Conservation (phyloP, 768 basidiomycete genomes). For the Leucosporidium yakuticum region DNA sequence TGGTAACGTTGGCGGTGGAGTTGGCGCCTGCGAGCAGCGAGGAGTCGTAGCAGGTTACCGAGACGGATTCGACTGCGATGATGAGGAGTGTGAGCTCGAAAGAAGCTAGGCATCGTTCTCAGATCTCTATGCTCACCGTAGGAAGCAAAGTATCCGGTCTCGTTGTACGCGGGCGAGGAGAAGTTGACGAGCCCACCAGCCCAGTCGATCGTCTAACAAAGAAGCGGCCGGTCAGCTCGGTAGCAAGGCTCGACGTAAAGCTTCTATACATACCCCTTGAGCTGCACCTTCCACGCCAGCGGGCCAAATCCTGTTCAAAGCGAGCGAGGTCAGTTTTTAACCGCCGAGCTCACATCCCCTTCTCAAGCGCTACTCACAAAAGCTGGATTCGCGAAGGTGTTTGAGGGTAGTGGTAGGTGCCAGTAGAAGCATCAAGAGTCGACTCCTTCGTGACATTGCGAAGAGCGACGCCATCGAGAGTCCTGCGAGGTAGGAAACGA, state of each 20-base stretch:
- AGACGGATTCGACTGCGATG: slow-evolving; percentile 15
- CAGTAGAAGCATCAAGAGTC: slow-evolving; percentile 2
- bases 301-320: slow-evolving; percentile 37
- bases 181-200: slow-evolving; percentile 40
- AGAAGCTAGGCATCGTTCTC: too few relatives aligned
- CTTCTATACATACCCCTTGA: slow-evolving; percentile 15
- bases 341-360: background rate
- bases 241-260: background rate
- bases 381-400: slow-evolving; percentile 42
- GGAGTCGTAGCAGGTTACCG: slow-evolving; percentile 14
- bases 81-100: background rate
- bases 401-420: slow-evolving; percentile 36
- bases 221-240: background rate
- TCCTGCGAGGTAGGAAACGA: background rate
- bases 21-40: background rate
- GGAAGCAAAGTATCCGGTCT: slow-evolving; percentile 38
- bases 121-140: slow-evolving; percentile 22
- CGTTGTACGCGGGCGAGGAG: slow-evolving; percentile 30
- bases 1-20: too few relatives aligned
- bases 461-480: slow-evolving; percentile 33
- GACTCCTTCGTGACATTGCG: slow-evolving; percentile 32
- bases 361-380: slow-evolving; percentile 13
- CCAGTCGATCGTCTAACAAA: slow-evolving; percentile 35
- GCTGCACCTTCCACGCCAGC: slow-evolving; percentile 31
- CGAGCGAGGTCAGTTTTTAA: accelerated